Evolutionary conservation across 2,329 filamentous ascomycete genomes (phyloP).

Genomic region (Pseudocercospora crystallina): DNA sequence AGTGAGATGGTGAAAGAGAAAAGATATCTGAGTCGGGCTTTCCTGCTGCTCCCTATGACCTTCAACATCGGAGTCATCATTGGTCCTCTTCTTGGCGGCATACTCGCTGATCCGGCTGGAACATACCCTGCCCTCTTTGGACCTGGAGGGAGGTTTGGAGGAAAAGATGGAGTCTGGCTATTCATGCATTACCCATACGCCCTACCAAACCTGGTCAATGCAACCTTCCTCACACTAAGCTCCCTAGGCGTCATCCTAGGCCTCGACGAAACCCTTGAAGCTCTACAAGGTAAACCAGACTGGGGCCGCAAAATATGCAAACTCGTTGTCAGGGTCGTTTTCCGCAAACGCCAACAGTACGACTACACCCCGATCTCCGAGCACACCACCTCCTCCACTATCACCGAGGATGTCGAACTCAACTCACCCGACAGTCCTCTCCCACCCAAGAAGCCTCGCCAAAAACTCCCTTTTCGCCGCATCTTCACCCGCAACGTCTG

Average conservation of each 20-base stretch:
- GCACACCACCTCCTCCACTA: constrained; percentile 22
- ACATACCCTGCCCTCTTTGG: constrained; percentile 65
- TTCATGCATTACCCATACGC: constrained; percentile 72
- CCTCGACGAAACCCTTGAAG: constrained; percentile 60
- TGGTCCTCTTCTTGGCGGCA: constrained; percentile 58
- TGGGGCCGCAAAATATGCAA: constrained; percentile 40
- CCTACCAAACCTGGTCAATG: constrained; percentile 67
- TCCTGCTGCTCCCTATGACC: constrained; percentile 64
- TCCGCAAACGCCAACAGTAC: constrained; percentile 29
- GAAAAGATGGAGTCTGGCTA: constrained; percentile 54
- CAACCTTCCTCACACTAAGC: constrained; percentile 58
- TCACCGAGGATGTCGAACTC: constrained; percentile 27
- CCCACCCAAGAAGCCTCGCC: constrained; percentile 16
- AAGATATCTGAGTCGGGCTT: constrained; percentile 57
- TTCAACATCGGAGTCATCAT: constrained; percentile 61
- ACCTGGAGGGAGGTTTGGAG: constrained; percentile 56
- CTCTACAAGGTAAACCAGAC: constrained; percentile 42
- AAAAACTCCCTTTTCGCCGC: constrained; percentile 45
- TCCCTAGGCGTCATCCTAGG: constrained; percentile 60
- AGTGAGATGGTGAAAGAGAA: constrained; percentile 70
- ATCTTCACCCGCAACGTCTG: constrained; percentile 51
- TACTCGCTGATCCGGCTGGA: constrained; percentile 65
- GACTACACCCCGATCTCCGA: constrained; percentile 34
- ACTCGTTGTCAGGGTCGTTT: constrained; percentile 38
- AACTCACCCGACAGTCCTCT: not conserved